Conservation (phyloP, 2,329 filamentous ascomycete genomes). For the Pseudogymnoascus verrucosus region DNA sequence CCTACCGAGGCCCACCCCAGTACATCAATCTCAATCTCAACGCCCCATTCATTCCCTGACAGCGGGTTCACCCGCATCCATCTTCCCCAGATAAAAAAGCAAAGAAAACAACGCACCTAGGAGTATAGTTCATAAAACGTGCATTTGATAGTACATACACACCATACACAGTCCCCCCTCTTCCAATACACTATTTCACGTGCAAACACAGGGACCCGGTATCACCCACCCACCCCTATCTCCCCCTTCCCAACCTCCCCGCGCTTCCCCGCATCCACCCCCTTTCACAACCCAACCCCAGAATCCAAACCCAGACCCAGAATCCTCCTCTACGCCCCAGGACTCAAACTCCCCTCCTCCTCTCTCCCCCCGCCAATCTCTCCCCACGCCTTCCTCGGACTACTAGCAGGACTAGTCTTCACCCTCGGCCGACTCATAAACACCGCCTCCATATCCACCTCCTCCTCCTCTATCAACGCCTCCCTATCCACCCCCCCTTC, state of each 20-base stretch:
- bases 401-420: constrained; percentile 56
- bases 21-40: background rate
- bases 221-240: background rate
- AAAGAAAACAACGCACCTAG: background rate
- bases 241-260: background rate
- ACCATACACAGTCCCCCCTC: background rate
- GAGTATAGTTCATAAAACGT: background rate
- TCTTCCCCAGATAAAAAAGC: background rate
- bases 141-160: background rate
- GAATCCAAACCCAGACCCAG: background rate
- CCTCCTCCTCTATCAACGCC: constrained; percentile 55
- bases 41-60: background rate
- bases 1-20: background rate
- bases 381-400: constrained; percentile 19
- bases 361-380: background rate
- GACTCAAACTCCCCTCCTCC: background rate
- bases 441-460: constrained; percentile 70
- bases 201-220: background rate
- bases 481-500: constrained; percentile 35
- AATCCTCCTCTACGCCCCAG: too few relatives aligned
- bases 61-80: background rate
- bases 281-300: background rate
- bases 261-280: background rate
- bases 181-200: background rate
- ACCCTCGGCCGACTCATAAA: constrained; percentile 81